A percentile compares a stretch with the other conserved stretches of the same genome.
phyloP scores from a whole-genome alignment of 345 rosid species.

The Nephelium lappaceum region DNA sequence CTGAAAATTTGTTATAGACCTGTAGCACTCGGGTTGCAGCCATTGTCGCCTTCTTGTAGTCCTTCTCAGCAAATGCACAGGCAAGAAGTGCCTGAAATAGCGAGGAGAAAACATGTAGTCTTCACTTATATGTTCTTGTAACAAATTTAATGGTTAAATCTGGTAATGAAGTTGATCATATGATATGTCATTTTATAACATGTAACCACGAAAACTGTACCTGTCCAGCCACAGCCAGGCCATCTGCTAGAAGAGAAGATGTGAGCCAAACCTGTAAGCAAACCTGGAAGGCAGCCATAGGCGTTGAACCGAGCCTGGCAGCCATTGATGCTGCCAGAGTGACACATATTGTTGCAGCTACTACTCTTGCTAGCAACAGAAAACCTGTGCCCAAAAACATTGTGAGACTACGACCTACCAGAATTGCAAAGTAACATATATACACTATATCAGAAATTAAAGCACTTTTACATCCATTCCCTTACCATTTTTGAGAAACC shows the following conservation, averaged over 20 bases:
- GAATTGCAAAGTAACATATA: too few species aligned
- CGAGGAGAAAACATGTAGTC: neutral
- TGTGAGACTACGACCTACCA: too few species aligned
- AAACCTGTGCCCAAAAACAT: conserved; percentile 43
- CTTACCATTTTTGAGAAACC: conserved; percentile 81
- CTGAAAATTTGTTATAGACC: conserved; percentile 31
- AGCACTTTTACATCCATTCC: neutral
- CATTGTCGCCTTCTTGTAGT: conserved; percentile 64
- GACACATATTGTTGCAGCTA: conserved; percentile 90
- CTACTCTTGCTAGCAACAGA: conserved; percentile 63
- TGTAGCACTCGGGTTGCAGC: conserved; percentile 75
- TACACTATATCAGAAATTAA: too few species aligned
- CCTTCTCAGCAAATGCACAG: conserved; percentile 80
- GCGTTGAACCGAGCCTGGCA: conserved; percentile 74
- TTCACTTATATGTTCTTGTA: too few species aligned
- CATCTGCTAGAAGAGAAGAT: conserved; percentile 95
- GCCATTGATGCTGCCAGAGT: conserved; percentile 94
- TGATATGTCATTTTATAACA: too few species aligned
- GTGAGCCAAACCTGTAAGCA: conserved; percentile 97
- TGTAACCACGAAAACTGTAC: conserved; percentile 30
- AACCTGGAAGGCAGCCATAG: conserved; percentile 94
- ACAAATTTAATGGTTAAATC: too few species aligned
- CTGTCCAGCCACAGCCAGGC: conserved; percentile 97
- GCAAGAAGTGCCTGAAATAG: conserved; percentile 81
- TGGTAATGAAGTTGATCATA: too few species aligned